Evolutionary conservation across 371 early-diverging fungal genomes (phyloP), one percentile per base, ranked within the genome.

Genomic region (Mycotypha africana): DNA sequence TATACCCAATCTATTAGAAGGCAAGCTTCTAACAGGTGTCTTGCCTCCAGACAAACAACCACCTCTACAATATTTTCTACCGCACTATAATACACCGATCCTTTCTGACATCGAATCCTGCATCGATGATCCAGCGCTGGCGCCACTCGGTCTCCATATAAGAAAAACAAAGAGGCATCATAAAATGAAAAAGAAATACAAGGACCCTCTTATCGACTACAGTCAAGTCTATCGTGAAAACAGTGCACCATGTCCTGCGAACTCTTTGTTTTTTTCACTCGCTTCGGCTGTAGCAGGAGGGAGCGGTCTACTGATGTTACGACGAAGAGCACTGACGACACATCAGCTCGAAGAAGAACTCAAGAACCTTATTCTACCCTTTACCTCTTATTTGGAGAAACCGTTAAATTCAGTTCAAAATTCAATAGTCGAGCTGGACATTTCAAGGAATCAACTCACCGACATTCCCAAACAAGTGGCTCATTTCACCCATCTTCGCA

Each of bases 21-120:
- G 70, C 17, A 63, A 55, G 32, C 38, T 33, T 26, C 41, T 70
- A 10, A 61, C 66, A 34, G 70, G 70, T 28, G 67, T 70, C 2
- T 28, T 60, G 20, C 61, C 66, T 45, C 57, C 64, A 23, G 57
- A 57, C 17, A 53, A 66, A 33, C 64, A 58, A 5, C 56, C 56
- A n/a, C 55, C 49, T 1, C 12, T 42, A 12, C 32, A 57, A 22
- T 38, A 53, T 11, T 54, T 53, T 22, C 37, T 60, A 19, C 55
- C 56, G 15, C 47, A 48, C 11, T 44, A 56, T 11, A 36, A 39
- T 25, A 47, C 46, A 5, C 45, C 42, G 8, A 39, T 28, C 22
- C 42, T 76, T 17, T 45, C 70, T 38, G 81, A 81, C 58, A 81
- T 81, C 53, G 81, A 81, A 32, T 60, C 78, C 7, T 81, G 81